Evolutionary conservation across 78 protist species (phyloP), one percentile per base, ranked within the genome.

Genomic region (Polysphondylium violaceum): DNA sequence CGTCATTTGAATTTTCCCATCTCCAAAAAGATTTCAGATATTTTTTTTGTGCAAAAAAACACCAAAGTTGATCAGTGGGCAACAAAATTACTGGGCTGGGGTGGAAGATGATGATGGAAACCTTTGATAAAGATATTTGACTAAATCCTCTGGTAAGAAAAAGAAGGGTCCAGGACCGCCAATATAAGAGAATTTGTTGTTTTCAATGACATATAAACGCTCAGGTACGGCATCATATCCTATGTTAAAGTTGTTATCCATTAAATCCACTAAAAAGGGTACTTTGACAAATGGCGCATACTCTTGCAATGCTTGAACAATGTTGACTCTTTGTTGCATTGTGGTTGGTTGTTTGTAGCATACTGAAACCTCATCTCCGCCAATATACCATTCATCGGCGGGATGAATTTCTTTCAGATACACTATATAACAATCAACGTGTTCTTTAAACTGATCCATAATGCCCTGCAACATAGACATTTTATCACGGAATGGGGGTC

Each of bases 141-240:
- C n/a, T 29, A 83, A 23, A 23, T 83, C 74, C 33, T 83, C 91
- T 17, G 91, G 91, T 11, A 69, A 2, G 44, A 83, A 83, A 53
- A 63, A 47, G 44, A 83, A 83, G 12, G 91, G 91, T 21, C 91
- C 91, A 17, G 77, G 79, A 27, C 91, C 91, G 43, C 91, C 91
- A 31, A 83, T 50, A 71, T 83, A 83, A 17, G 47, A 40, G 63
- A 83, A 83, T 27, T 83, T 68, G 2, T 69, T 67, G 33, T 83
- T 43, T 44, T 83, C 91, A 14, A 83, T 8, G 17, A 83, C 73
- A 50, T 41, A 83, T 16, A 69, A 14, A 31, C 91, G 35, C 33
- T 83, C 91, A 7, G 91, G 91, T 21, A 83, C 79, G 19, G 91
- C 91, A 59, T 67, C 79, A 59, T 83, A 83, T 17, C 11, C 40